These are phyloP conservation scores for Melaleuca alternifolia DNA, from an alignment of 345 rosid species.

Conservation along the genomic window DNA sequence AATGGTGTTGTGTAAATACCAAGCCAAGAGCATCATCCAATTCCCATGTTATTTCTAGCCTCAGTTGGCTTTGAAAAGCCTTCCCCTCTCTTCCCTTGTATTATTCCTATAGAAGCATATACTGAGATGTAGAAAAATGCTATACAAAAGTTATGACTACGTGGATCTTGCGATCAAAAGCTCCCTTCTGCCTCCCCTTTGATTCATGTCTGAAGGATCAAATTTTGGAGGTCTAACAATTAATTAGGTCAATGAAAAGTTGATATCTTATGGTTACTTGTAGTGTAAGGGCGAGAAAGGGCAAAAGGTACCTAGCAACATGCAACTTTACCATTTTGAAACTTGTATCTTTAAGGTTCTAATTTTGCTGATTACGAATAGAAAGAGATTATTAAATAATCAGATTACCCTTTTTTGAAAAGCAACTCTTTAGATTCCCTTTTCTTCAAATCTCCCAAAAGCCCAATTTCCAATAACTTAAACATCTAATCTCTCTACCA, in stretches of 20 bases:
- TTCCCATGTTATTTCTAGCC: background rate
- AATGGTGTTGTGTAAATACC: background rate
- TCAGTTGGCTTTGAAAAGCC: background rate
- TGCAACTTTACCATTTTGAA: background rate
- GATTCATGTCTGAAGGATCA: background rate
- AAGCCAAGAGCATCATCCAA: background rate
- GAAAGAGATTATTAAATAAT: background rate
- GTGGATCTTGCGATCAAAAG: background rate
- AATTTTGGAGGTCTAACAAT: background rate
- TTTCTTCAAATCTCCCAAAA: background rate
- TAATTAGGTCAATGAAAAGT: background rate
- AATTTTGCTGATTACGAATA: background rate
- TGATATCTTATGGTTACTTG: background rate
- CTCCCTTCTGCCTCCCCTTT: background rate
- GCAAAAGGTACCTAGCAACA: background rate
- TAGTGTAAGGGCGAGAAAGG: background rate
- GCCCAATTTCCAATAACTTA: too few relatives aligned
- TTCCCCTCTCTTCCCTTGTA: background rate
- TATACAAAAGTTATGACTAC: background rate
- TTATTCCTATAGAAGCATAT: background rate
- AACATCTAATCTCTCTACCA: background rate
- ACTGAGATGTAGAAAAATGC: background rate
- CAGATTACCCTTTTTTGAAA: background rate
- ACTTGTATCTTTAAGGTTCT: background rate
- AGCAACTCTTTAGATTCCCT: background rate